Conservation (phyloP, 805 yeast genomes). For the Candida sphagnicola region DNA sequence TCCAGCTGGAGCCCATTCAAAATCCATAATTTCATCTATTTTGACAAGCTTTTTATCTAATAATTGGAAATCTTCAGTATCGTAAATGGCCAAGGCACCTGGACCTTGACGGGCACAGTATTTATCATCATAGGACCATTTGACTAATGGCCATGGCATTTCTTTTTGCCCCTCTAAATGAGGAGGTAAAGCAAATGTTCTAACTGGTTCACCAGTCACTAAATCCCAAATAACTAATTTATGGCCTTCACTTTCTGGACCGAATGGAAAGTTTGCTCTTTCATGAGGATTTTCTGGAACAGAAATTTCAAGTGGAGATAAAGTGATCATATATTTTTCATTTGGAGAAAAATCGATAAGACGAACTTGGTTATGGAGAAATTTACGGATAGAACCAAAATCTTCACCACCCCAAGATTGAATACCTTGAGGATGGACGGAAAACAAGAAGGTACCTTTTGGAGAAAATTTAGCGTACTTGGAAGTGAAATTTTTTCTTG, state of each 20-base stretch:
- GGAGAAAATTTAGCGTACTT: constrained; percentile 89
- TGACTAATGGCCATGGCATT: constrained; percentile 93
- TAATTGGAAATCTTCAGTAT: constrained; percentile 70
- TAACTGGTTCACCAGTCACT: constrained; percentile 72
- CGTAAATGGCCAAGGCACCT: constrained; percentile 87
- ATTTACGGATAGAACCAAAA: constrained; percentile 70
- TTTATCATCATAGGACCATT: constrained; percentile 91
- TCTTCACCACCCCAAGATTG: constrained; percentile 93
- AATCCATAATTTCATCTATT: constrained; percentile 81
- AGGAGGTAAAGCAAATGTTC: constrained; percentile 89
- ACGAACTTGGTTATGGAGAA: constrained; percentile 85
- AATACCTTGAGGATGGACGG: constrained; percentile 91
- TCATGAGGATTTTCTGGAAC: constrained; percentile 61
- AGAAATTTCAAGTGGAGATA: constrained; percentile 79
- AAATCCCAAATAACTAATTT: constrained; percentile 92
- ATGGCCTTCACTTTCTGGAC: constrained; percentile 86
- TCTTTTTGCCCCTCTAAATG: constrained; percentile 60
- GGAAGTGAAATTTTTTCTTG: constrained; percentile 82
- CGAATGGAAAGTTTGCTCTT: constrained; percentile 72
- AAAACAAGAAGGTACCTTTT: constrained; percentile 81
- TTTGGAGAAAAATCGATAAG: constrained; percentile 89
- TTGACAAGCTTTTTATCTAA: constrained; percentile 83
- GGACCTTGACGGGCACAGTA: constrained; percentile 95
- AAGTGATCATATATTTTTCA: constrained; percentile 85
- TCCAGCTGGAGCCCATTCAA: constrained; percentile 92